phyloP scores from a whole-genome alignment of 805 yeast species.

The Yarrowia divulgata region DNA sequence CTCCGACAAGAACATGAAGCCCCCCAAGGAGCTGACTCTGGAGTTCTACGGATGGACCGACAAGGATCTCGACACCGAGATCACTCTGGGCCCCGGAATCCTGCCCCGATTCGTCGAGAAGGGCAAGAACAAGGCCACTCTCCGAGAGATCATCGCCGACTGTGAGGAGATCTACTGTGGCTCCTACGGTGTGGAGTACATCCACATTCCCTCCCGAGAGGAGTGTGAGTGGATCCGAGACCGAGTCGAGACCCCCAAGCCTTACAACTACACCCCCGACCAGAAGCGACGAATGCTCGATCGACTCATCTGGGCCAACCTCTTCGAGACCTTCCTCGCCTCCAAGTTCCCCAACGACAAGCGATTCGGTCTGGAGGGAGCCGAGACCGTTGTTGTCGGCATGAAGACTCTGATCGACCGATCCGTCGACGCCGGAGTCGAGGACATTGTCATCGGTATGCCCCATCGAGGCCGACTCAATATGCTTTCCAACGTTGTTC shows the following conservation, averaged over 20 bases:
- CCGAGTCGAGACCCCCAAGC: slow-evolving; percentile 89
- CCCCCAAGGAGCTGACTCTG: slow-evolving; percentile 86
- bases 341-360: slow-evolving; percentile 98
- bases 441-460: slow-evolving; percentile 98
- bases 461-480: slow-evolving; percentile 99
- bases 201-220: slow-evolving; percentile 93
- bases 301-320: slow-evolving; percentile 94
- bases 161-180: slow-evolving; percentile 89
- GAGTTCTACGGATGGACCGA: slow-evolving; percentile 93
- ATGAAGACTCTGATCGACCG: slow-evolving; percentile 94
- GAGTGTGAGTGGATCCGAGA: slow-evolving; percentile 99
- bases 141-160: slow-evolving; percentile 76
- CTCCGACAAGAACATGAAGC: slow-evolving; percentile 54
- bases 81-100: slow-evolving; percentile 96
- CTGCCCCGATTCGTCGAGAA: slow-evolving; percentile 84
- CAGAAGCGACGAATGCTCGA: slow-evolving; percentile 96
- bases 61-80: slow-evolving; percentile 79
- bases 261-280: slow-evolving; percentile 81
- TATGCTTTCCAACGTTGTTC: slow-evolving; percentile 96
- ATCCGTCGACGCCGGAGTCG: slow-evolving; percentile 84
- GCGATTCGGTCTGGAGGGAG: slow-evolving; percentile 99
- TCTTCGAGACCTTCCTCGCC: slow-evolving; percentile 90
- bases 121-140: slow-evolving; percentile 69
- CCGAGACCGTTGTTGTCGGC: slow-evolving; percentile 96
- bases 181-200: slow-evolving; percentile 90